Evolutionary conservation across 1,284 basidiomycete species (phyloP).

Genomic region (Albatrellus sp.): DNA sequence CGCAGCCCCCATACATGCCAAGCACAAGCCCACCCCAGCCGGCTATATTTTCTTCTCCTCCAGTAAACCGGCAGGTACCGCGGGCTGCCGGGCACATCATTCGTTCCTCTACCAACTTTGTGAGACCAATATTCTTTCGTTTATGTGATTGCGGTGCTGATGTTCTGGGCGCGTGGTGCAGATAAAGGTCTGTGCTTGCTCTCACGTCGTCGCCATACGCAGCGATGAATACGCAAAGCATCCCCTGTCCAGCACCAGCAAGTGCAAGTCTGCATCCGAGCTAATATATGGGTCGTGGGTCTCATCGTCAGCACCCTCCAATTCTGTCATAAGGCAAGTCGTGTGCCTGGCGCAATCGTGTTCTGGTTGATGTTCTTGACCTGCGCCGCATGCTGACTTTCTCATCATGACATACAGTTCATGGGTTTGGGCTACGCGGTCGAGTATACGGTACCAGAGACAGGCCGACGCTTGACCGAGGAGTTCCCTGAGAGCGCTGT

Average conservation of each 20-base stretch:
- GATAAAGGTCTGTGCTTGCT: not conserved
- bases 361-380: constrained; percentile 2
- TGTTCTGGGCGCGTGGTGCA: not conserved
- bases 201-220: not conserved
- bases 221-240: not conserved
- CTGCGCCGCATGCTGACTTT: not conserved
- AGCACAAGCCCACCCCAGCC: too few relatives aligned
- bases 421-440: not conserved
- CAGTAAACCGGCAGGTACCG: too few relatives aligned
- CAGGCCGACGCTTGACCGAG: not conserved
- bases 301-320: constrained; percentile 14
- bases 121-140: too few relatives aligned
- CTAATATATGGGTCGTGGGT: constrained; percentile 22
- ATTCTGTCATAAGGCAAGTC: constrained; percentile 5
- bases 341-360: too few relatives aligned
- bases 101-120: too few relatives aligned
- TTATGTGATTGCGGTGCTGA: too few relatives aligned
- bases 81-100: too few relatives aligned
- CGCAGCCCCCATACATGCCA: too few relatives aligned
- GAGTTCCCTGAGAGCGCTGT: constrained; percentile 1
- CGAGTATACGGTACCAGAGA: constrained; percentile 1
- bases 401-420: not conserved
- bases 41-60: too few relatives aligned
- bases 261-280: constrained; percentile 26
- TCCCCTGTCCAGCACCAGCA: constrained; percentile 22